These are phyloP conservation scores for Mycena leptocephala DNA, from an alignment of 768 basidiomycete genomes.

Conservation along the genomic window DNA sequence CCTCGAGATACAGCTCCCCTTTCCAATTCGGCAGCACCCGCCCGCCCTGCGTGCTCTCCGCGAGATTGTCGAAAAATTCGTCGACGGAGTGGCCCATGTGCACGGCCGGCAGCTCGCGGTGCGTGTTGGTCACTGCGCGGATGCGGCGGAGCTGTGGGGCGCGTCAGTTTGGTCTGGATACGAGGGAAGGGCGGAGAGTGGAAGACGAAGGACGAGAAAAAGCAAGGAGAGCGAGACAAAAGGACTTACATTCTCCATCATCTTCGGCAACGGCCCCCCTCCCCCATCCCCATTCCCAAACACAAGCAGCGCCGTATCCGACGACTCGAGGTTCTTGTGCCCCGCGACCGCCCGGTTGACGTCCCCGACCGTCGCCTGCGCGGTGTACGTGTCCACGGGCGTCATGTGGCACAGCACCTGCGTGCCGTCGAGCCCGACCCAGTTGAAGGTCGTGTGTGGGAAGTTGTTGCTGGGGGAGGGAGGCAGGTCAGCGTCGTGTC, in stretches of 20 bases:
- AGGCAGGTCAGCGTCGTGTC: no score
- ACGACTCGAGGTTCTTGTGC: conserved; percentile 95
- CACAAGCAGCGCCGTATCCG: conserved; percentile 83
- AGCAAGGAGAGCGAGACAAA: background rate
- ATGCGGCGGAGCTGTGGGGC: conserved; percentile 87
- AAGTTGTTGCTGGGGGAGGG: conserved; percentile 93
- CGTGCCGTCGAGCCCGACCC: conserved; percentile 95
- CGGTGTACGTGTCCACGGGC: conserved; percentile 94
- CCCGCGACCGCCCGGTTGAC: conserved; percentile 88
- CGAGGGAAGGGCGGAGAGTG: no score
- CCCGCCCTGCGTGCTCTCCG: conserved; percentile 75
- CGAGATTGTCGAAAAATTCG: conserved; percentile 90
- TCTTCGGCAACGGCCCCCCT: conserved; percentile 88
- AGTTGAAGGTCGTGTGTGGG: conserved; percentile 97
- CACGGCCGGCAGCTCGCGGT: conserved; percentile 90
- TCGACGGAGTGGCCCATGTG: conserved; percentile 93
- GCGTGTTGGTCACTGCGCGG: conserved; percentile 83
- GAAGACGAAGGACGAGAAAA: no score
- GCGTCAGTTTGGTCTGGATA: no score
- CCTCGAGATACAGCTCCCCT: conserved; percentile 92
- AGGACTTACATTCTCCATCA: conserved; percentile 91
- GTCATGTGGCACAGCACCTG: conserved; percentile 99
- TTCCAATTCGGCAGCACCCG: conserved; percentile 90
- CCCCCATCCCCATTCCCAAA: conserved; percentile 99
- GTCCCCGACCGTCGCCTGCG: conserved; percentile 91